These are phyloP conservation scores for Alternaria ethzedia DNA, from an alignment of 2,329 filamentous ascomycete species.

Conservation along the genomic window DNA sequence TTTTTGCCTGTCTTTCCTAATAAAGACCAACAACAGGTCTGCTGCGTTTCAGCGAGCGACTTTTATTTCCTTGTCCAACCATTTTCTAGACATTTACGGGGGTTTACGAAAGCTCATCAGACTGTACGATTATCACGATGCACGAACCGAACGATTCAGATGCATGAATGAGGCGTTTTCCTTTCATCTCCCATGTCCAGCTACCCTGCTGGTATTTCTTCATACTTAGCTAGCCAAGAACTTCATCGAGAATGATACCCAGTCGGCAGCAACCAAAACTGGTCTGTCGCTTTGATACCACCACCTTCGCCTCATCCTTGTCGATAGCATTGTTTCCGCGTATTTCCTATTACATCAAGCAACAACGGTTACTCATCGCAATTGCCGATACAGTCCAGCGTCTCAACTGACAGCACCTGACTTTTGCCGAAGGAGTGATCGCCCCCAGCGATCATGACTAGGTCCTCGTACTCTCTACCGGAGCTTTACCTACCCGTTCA, in stretches of 20 bases:
- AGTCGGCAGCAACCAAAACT: conserved; percentile 2
- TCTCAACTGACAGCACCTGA: neutral
- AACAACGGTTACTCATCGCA: neutral
- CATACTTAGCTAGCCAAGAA: conserved; percentile 11
- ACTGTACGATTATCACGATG: conserved; percentile 13
- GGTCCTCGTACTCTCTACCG: neutral
- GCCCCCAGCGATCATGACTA: conserved; percentile 4
- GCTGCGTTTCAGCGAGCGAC: conserved; percentile 12
- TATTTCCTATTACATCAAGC: neutral
- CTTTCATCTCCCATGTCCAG: conserved; percentile 6
- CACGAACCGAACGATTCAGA: conserved; percentile 15
- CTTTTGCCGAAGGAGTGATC: neutral
- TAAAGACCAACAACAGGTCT: conserved; percentile 7
- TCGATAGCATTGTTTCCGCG: neutral
- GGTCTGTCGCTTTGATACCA: neutral
- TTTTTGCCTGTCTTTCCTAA: neutral
- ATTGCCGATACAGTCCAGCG: neutral
- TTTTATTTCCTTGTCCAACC: conserved; percentile 2
- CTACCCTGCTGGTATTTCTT: conserved; percentile 8
- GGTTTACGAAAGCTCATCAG: neutral
- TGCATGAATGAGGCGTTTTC: conserved; percentile 34
- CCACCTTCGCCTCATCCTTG: neutral
- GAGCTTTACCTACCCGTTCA: neutral
- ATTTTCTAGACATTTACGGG: neutral
- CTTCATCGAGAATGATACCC: conserved; percentile 18